Percentiles rank a stretch among this genome's conserved stretches.
Evolutionary conservation across 2,329 filamentous ascomycete species (phyloP).

Genomic region (Epichloe glyceriae): DNA sequence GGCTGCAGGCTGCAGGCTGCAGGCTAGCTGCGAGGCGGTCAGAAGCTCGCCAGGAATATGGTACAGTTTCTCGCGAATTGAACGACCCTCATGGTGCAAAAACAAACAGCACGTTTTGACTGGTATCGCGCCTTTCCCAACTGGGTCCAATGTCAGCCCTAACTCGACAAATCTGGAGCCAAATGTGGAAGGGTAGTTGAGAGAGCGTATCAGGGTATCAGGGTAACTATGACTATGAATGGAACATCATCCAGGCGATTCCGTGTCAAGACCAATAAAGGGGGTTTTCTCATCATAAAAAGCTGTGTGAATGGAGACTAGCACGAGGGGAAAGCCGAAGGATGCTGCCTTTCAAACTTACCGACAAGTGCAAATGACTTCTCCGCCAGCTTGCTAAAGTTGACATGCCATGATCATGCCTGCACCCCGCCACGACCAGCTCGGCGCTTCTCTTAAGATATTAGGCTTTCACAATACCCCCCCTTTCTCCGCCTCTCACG

Average conservation of each 20-base stretch:
- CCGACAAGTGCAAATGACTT: neutral
- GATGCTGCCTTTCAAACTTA: neutral
- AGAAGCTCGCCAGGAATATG: no score
- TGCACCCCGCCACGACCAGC: neutral
- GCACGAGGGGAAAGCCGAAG: no score
- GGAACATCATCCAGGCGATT: constrained; percentile 19
- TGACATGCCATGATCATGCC: neutral
- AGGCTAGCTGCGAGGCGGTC: no score
- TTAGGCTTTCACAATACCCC: neutral
- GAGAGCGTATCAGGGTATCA: constrained; percentile 17
- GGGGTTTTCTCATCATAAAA: constrained; percentile 3
- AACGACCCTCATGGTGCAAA: no score
- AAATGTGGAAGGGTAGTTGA: neutral
- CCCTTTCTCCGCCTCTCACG: constrained; percentile 4
- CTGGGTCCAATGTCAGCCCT: neutral
- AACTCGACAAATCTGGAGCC: neutral
- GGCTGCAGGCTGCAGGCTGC: no score
- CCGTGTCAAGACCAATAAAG: constrained; percentile 22
- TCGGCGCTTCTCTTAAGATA: neutral
- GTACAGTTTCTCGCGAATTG: no score
- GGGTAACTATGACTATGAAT: constrained; percentile 19
- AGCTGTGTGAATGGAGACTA: neutral
- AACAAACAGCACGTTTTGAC: no score
- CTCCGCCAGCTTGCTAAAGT: neutral
- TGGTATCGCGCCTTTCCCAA: neutral